These are phyloP conservation scores for Tetradesmus lagerheimii DNA, from an alignment of 139 green algal genomes.

Conservation along the genomic window DNA sequence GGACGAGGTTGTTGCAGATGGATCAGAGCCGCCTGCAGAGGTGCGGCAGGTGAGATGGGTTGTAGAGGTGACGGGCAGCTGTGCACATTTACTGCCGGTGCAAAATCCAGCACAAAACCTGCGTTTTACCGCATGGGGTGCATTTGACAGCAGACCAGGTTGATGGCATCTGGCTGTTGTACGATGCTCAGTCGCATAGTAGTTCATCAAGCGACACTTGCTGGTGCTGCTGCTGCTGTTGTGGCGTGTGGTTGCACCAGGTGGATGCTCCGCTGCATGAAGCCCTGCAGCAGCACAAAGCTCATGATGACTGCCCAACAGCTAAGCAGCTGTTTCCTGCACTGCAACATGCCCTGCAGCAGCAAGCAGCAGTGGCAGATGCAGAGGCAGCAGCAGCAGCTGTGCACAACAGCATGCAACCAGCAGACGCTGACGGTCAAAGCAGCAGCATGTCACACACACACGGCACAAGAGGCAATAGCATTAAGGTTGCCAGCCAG, in stretches of 20 bases:
- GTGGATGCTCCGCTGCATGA: neutral
- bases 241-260: neutral
- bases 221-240: neutral
- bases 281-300: conserved; percentile 7
- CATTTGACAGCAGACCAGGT: too few relatives aligned
- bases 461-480: neutral
- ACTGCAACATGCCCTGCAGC: conserved; percentile 22
- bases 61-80: too few relatives aligned
- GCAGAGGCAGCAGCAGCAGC: neutral
- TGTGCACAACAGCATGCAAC: neutral
- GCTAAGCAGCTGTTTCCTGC: conserved; percentile 22
- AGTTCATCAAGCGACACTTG: too few relatives aligned
- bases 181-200: too few relatives aligned
- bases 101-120: too few relatives aligned
- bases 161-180: too few relatives aligned
- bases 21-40: neutral
- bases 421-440: neutral
- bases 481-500: neutral
- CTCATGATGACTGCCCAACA: neutral
- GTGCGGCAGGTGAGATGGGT: neutral
- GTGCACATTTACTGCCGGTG: too few relatives aligned
- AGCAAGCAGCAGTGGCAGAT: conserved; percentile 22
- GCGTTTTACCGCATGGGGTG: too few relatives aligned
- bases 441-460: neutral
- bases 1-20: neutral